Evolutionary conservation across 352 stramenopile species (phyloP), one percentile per base, ranked within the genome.

Genomic region (Saprolegnia diclina): DNA sequence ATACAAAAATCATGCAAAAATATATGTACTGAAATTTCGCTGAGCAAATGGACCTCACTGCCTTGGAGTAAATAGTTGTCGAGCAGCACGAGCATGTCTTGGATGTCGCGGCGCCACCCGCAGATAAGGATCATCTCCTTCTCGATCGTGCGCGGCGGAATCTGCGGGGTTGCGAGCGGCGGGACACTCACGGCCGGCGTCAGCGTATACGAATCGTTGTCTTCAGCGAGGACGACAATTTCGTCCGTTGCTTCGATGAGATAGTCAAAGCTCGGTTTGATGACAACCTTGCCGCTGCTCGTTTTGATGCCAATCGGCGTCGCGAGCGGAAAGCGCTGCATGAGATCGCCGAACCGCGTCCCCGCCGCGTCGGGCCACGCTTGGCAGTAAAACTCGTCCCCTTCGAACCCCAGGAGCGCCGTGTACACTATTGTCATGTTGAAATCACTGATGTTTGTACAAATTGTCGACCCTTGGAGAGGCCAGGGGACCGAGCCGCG

Each of bases 341-440:
- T 77, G 16, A 93, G 77, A 0, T 77, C 78, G 22, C 74, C 54
- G 71, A 95, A 96, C 5, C 72, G 71, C 29, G 85, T 74, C 13
- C 84, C 87, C 13, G 77, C 71, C 45, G 90, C 91, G 50, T 90
- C 83, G 0, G 89, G 85, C 84, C 86, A 95, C 29, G 81, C 82
- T 61, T 94, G 89, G 62, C 91, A 83, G 74, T 96, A 96, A 45
- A 96, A 96, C 46, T 96, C 89, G 63, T 86, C 87, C 32, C 88
- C 87, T 59, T 95, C 87, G 61, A 96, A 94, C 0, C 87, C 89
- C 7, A 96, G 78, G n/a, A 91, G 56, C 29, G 77, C 73, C 18
- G 52, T 66, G 57, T 66, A 66, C 18, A 66, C 57, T 66, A 35
- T 5, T 4, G 32, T 2, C 16, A 38, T 44, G 19, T 22, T 62